Evolutionary conservation across 352 stramenopile species (phyloP).

Genomic region (Detonula confervacea): DNA sequence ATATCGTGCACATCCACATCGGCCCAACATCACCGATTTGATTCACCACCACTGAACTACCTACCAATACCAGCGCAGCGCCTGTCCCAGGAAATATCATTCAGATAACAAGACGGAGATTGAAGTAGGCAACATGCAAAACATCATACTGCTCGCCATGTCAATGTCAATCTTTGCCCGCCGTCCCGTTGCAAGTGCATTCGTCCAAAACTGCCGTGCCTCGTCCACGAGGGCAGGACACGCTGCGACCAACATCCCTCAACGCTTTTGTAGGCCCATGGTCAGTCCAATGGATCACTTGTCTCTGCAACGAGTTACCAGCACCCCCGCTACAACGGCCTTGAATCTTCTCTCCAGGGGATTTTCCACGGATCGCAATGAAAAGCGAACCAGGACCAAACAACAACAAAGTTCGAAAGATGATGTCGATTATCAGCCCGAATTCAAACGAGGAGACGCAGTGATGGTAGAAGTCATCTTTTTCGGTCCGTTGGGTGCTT

Average conservation of each 20-base stretch:
- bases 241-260: no score
- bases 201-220: neutral
- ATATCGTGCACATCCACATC: no score
- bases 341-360: slow-evolving; percentile 24
- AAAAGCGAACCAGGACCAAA: slow-evolving; percentile 1
- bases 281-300: neutral
- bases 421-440: slow-evolving; percentile 40
- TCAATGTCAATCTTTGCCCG: slow-evolving; percentile 9
- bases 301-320: neutral
- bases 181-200: slow-evolving; percentile 12
- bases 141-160: slow-evolving; percentile 8
- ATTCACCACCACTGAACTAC: no score
- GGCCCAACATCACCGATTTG: no score
- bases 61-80: neutral
- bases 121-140: neutral
- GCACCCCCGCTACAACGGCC: neutral
- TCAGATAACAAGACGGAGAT: no score
- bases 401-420: slow-evolving; percentile 3
- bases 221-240: neutral
- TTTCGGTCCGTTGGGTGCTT: slow-evolving; percentile 77
- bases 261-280: no score
- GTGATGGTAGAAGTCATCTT: slow-evolving; percentile 76
- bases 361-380: slow-evolving; percentile 30
- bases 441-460: slow-evolving; percentile 62
- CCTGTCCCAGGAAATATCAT: no score